Evolutionary conservation across 495 filamentous ascomycete genomes (phyloP).

Genomic region (Penicillium canariense): DNA sequence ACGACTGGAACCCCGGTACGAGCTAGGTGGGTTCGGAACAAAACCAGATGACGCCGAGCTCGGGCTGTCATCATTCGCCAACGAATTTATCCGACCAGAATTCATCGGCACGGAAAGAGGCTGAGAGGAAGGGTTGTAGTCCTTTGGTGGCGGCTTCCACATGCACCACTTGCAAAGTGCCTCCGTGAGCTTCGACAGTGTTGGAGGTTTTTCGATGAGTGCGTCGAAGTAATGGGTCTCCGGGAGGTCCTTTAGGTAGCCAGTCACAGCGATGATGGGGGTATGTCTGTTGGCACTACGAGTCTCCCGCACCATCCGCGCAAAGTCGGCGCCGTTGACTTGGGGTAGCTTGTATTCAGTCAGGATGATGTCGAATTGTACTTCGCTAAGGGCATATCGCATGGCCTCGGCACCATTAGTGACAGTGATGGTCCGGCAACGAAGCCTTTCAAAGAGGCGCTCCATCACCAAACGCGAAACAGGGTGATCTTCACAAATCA

Average conservation of each 20-base stretch:
- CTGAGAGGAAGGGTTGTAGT: constrained; percentile 40
- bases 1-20: constrained; percentile 72
- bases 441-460: constrained; percentile 88
- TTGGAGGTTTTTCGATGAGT: constrained; percentile 93
- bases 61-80: constrained; percentile 73
- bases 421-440: constrained; percentile 91
- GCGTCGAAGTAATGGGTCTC: constrained; percentile 93
- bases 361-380: constrained; percentile 94
- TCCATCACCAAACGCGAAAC: constrained; percentile 98
- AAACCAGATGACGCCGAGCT: constrained; percentile 79
- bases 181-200: constrained; percentile 80
- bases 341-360: constrained; percentile 95
- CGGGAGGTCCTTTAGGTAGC: constrained; percentile 92
- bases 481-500: constrained; percentile 97
- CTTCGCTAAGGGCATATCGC: constrained; percentile 87
- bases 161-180: constrained; percentile 81
- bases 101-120: constrained; percentile 58
- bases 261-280: constrained; percentile 94
- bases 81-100: constrained; percentile 57
- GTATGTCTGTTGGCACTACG: constrained; percentile 93
- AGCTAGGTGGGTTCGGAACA: constrained; percentile 63
- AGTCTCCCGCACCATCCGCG: constrained; percentile 93
- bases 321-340: constrained; percentile 90
- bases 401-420: constrained; percentile 85
- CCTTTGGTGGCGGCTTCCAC: constrained; percentile 77